Evolutionary conservation across 768 basidiomycete species (phyloP), one percentile per base, ranked within the genome.

Genomic region (Inosperma sp.): DNA sequence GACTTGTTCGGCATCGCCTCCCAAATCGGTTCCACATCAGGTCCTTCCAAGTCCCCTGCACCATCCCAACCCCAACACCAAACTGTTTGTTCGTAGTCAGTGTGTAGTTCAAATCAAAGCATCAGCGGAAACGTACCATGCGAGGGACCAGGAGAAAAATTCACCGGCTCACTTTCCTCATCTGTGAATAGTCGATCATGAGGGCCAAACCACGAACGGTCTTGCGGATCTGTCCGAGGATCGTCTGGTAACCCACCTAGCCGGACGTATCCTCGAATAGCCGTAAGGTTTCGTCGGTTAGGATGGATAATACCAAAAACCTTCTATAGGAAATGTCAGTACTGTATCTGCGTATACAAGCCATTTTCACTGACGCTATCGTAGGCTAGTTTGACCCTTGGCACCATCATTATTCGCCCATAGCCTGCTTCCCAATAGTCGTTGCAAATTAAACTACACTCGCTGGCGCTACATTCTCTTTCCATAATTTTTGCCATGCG

Each of bases 61-160:
- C 95, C 95, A 61, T 99, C 95, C 95, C 95, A 99, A 16, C 95
- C 95, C 95, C 95, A 97, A 65, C 95, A 98, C 95, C 95, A 97
- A 10, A 98, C 95, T 96, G 61, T 33, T 41, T 8, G 21, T 23
- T n/a, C 2, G 34, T 36, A 21, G 36, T 31, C 54, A 29, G 8
- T 41, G 50, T 16, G 25, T 19, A 10, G 23, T 12, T 48, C 19
- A 26, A 41, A 33, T 48, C 51, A 45, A 45, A 17, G 22, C 27
- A 21, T 52, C 26, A 23, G n/a, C n/a, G n/a, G n/a, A 44, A 27
- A 79, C 88, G 49, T 47, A 97, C 94, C 95, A 57, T 91, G 78
- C 51, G 84, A 80, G 13, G 95, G 95, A 14, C 94, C 93, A 3
- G 84, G 74, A 16, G 72, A 65, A 69, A 98, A 98, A 2, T 81